Base-by-base conservation (phyloP, 768 basidiomycete species). In the Naganishia vishniacii region DNA sequence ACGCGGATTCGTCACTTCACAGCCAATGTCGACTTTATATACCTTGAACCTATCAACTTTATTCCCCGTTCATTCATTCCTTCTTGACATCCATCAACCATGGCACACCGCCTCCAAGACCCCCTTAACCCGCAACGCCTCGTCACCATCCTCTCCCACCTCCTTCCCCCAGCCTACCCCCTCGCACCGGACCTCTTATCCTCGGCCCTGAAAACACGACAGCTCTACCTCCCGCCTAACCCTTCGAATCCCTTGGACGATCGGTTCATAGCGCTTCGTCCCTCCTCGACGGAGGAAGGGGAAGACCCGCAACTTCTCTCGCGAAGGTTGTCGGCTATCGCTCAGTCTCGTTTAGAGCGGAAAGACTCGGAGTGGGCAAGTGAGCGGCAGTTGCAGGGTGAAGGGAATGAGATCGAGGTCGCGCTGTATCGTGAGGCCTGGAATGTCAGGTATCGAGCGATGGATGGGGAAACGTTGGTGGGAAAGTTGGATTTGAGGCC, bases 191-290 rank as follows among this genome's bases (percentile, higher is more conserved):
- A 31, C 42, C 47, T 66, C 20, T 40, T 66, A 37, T 61, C 65
- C 31, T 37, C 47, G 4, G 40, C 40, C 3, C 4, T 66, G 46
- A 49, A 61, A 31, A 61, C 60, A 13, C 59, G 65, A 16, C 65
- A 66, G 11, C 42, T 53, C 23, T 66, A 61, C 65, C 44, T 66
- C 28, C 65, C 65, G 6, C 65, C 65, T 11, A 31, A 40, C 16
- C 32, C 59, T 3, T 32, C 48, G 9, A 60, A 41, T 20, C 40
- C 46, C 11, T n/a, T 5, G 1, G 46, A 62, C 47, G 64, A 65
- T 37, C n/a, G 44, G 6, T 65, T 34, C 64, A 60, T 65, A 46
- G 23, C 34, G 4, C 64, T 60, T 45, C 64, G 63, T 23, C 48
- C 62, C 23, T 18, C 23, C 7, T 18, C 28, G 28, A n/a, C 41